These are phyloP conservation scores for Acanthamoeba healyi DNA, from an alignment of 208 protist genomes.

Conservation along the genomic window DNA sequence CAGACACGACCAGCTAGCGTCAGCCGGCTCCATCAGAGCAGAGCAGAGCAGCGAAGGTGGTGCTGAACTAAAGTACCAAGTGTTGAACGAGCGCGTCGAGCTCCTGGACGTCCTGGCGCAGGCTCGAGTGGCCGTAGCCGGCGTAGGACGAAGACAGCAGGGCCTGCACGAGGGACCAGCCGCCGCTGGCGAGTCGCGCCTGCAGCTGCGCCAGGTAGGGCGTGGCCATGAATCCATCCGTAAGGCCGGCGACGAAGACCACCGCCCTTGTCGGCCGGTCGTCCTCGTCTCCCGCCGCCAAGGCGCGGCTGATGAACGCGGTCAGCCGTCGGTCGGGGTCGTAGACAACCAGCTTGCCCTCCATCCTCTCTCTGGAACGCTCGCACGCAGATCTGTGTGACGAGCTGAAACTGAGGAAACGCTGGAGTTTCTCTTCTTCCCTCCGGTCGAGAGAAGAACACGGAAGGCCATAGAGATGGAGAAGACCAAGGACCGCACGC, in stretches of 20 bases:
- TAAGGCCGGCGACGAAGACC: not conserved
- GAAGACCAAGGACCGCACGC: not conserved
- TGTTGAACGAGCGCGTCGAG: not conserved
- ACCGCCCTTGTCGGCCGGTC: too few relatives aligned
- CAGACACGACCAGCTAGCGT: not conserved
- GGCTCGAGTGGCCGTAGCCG: slow-evolving; percentile 2
- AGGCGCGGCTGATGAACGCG: not conserved
- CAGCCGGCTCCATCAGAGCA: not conserved
- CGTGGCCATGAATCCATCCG: not conserved
- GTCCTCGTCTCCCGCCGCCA: not conserved
- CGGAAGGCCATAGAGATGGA: too few relatives aligned
- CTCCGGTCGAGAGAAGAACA: not conserved
- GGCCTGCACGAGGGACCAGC: slow-evolving; percentile 44
- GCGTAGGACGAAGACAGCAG: not conserved
- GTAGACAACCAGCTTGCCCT: slow-evolving; percentile 11
- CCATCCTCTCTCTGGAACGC: too few relatives aligned
- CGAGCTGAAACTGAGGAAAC: not conserved
- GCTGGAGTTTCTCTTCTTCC: not conserved
- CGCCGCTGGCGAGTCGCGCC: not conserved
- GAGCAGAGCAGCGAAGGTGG: not conserved
- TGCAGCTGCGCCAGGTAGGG: not conserved
- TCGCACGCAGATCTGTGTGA: too few relatives aligned
- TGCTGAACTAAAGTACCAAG: not conserved
- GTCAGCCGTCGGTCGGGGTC: not conserved
- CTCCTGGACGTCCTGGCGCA: slow-evolving; percentile 5